Percentiles rank a stretch among this genome's conserved stretches.
phyloP scores from a whole-genome alignment of 257 asterid genomes.

The Paulownia fortunei region DNA sequence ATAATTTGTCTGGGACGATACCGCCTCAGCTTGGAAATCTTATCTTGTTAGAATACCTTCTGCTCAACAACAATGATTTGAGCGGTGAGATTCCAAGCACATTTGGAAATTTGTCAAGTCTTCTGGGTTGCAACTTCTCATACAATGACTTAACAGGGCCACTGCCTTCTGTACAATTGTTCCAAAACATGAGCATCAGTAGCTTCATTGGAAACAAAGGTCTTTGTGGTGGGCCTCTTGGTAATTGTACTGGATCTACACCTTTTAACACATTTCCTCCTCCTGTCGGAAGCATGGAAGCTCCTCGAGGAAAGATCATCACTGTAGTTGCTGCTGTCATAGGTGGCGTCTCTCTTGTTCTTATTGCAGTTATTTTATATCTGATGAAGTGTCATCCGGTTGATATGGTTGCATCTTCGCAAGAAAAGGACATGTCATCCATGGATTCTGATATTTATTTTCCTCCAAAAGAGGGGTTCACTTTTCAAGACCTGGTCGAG shows the following conservation, averaged over 20 bases:
- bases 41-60: constrained; percentile 68
- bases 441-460: constrained; percentile 76
- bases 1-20: constrained; percentile 72
- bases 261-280: constrained; percentile 39
- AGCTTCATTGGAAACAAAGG: constrained; percentile 85
- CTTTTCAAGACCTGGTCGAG: constrained; percentile 86
- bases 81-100: constrained; percentile 86
- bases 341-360: constrained; percentile 85
- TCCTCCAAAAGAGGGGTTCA: constrained; percentile 92
- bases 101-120: constrained; percentile 75
- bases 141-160: constrained; percentile 77
- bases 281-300: constrained; percentile 16
- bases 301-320: constrained; percentile 65
- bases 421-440: constrained; percentile 55
- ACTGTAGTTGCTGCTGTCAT: constrained; percentile 67
- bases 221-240: constrained; percentile 88
- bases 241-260: constrained; percentile 52
- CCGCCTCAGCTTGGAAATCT: constrained; percentile 88
- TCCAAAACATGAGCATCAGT: constrained; percentile 67
- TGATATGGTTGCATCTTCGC: constrained; percentile 40
- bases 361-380: constrained; percentile 65
- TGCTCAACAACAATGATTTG: constrained; percentile 73
- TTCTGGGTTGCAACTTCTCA: constrained; percentile 87
- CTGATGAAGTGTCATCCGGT: constrained; percentile 66
- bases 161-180: constrained; percentile 70